Evolutionary conservation across 2,329 filamentous ascomycete species (phyloP), one percentile per base, ranked within the genome.

Genomic region (Madurella fahalii): DNA sequence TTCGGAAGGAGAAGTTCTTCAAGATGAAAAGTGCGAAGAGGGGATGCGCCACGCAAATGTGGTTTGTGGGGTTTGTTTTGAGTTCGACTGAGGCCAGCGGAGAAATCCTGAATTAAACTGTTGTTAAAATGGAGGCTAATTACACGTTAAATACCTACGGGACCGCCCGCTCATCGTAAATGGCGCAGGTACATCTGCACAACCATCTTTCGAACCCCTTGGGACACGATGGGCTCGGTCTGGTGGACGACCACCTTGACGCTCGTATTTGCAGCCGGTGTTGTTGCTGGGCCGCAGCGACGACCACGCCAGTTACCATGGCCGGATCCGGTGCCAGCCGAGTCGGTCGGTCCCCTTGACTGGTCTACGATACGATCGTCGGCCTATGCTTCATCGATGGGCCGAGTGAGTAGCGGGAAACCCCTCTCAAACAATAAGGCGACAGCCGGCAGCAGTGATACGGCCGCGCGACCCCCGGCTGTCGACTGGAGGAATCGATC

Each of bases 401-500:
- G 45, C 30, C 25, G 25, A 25, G 25, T 4, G 25, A 7, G 3
- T 25, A 25, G 4, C 25, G 25, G 25, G 25, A 7, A 25, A 25
- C 3, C 4, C 25, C 25, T 25, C n/a, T 18, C 17, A 15, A 32
- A 18, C 32, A 43, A n/a, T 41, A 48, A 52, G 20, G 34, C 25
- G 12, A 20, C 44, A 13, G 40, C 41, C 25, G 31, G 7, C 37
- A 5, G 2, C 18, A 3, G 12, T 30, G 2, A 39, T 31, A 42
- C 31, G 32, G 16, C 39, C 1, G 17, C 52, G 15, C 47, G 40
- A 0, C 58, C 55, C 7, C 1, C 40, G 3, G n/a, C 40, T 2
- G 58, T 61, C 20, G 58, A 60, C 56, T 61, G 60, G 60, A 49
- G 58, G n/a, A 57, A 57, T 52, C 55, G 58, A 17, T 43, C 48